Base-by-base conservation (phyloP, 2,329 filamentous ascomycete species). In the Ophiostoma angusticollis region DNA sequence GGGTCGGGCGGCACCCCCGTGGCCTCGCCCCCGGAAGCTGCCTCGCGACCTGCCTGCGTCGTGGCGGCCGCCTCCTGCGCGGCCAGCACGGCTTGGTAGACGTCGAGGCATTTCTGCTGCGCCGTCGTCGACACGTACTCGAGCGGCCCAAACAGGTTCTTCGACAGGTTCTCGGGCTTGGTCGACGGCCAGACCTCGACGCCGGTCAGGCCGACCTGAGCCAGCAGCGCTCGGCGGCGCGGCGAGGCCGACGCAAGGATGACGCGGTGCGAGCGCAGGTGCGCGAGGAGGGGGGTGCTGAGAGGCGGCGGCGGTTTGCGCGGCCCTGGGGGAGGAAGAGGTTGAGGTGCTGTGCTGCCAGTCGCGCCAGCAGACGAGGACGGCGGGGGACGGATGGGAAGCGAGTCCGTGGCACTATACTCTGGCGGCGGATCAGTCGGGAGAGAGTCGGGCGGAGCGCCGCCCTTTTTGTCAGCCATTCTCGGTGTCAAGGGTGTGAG, bases 81-180 rank as follows among this genome's bases (percentile, higher is more conserved):
- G 5, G 36, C 44, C 13, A 75, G 50, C 4, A 60, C 62, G 4
- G 56, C 51, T 38, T 63, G 52, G 58, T 77, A 77, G 9, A 96
- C 83, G 32, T 81, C 72, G 31, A 85, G 70, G 36, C 80, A 83
- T 61, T 98, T 98, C 50, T 80, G 74, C 17, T 75, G 74, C 4
- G 89, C 89, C 2, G 91, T 98, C 41, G 79, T 76, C 12, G 87
- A 69, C 16, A 95, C 91, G 63, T 98, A 98, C 62, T 93, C 86
- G 57, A 84, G 82, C 1, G 91, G 84, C 1, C 78, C 75, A 43
- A 89, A 72, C 2, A 62, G 57, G 7, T 63, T 58, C 58, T 96
- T 94, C 51, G 84, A 72, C 39, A 94, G 73, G 63, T 96, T 72
- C 63, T 98, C 91, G 37, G 84, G 80, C 47, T 84, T 78, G 39